Percentiles rank a stretch among this genome's conserved stretches.
These are phyloP conservation scores for Zea mays DNA, from an alignment of 176 grass and related monocot genomes.

Conservation along the genomic window Zm-B73-REFERENCE-NAM-5.0 NC_050098.1:234921501-234922000, in stretches of 20 bases:
- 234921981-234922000: slow-evolving; percentile 21
- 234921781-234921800: not conserved
- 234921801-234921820: not conserved
- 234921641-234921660: not conserved
- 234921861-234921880: slow-evolving; percentile 40
- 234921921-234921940: slow-evolving; percentile 96
- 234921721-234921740: not conserved
- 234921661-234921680: not conserved
- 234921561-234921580: not conserved
- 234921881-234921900: slow-evolving; percentile 93
- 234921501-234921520: slow-evolving; percentile 66
- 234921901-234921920: slow-evolving; percentile 87
- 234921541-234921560: slow-evolving; percentile 13
- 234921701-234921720: not conserved
- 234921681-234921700: not conserved
- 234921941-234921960: slow-evolving; percentile 37
- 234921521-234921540: slow-evolving; percentile 55
- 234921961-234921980: slow-evolving; percentile 16
- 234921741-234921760: not conserved
- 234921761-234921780: slow-evolving; percentile 10
- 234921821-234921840: not conserved
- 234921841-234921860: not conserved
- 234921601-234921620: not conserved
- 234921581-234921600: not conserved
- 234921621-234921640: not conserved